A percentile compares a stretch with the other conserved stretches of the same genome.
These are phyloP conservation scores for Gossypium anomalum DNA, from an alignment of 345 rosid species.

Conservation along the genomic window DNA sequence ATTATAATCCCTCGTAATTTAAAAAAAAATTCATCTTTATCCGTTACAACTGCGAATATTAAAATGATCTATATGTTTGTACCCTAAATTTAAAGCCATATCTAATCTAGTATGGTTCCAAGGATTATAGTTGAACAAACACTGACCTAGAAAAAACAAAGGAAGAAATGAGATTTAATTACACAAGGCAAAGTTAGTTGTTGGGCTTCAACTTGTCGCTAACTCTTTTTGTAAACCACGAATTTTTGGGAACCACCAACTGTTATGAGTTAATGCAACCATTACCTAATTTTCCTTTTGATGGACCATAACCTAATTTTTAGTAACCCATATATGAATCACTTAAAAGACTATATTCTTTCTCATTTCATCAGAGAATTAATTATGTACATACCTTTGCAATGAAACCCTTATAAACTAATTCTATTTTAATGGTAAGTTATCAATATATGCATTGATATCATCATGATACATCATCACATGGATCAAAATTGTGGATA, in stretches of 20 bases:
- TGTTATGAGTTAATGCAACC: slow-evolving; percentile 8
- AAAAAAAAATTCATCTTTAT: too few relatives aligned
- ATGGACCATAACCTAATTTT: neutral
- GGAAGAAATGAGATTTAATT: neutral
- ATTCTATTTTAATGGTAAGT: too few relatives aligned
- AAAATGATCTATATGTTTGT: too few relatives aligned
- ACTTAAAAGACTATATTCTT: too few relatives aligned
- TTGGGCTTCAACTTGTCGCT: neutral
- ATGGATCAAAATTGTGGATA: too few relatives aligned
- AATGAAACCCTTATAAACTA: neutral
- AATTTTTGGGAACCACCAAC: neutral
- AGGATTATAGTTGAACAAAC: slow-evolving; percentile 14
- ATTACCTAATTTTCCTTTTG: neutral
- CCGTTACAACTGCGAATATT: too few relatives aligned
- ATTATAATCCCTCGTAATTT: too few relatives aligned
- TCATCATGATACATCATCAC: too few relatives aligned
- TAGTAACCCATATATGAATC: too few relatives aligned
- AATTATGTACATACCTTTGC: neutral
- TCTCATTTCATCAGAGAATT: neutral
- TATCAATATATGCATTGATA: too few relatives aligned
- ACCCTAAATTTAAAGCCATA: neutral
- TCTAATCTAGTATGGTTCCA: neutral
- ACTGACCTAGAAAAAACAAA: neutral
- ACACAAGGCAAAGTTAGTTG: slow-evolving; percentile 10
- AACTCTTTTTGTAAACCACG: neutral